Conservation (phyloP, 805 yeast species). For the Wickerhamomyces alni region DNA sequence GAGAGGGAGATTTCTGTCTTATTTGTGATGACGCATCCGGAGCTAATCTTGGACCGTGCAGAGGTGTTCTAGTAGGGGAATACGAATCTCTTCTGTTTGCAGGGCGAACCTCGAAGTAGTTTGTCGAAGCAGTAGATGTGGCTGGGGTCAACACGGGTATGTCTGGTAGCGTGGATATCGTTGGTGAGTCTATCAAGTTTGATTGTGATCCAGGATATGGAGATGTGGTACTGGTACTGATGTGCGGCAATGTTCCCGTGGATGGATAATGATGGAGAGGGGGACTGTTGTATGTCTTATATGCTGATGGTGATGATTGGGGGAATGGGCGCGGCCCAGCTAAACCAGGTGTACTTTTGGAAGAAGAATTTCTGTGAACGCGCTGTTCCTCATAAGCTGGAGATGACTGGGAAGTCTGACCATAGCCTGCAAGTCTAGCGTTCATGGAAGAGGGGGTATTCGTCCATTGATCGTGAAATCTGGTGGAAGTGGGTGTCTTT, state of each 20-base stretch:
- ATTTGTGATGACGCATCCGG: conserved; percentile 8
- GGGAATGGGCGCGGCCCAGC: conserved; percentile 1
- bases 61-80: conserved; percentile 5
- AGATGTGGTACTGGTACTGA: conserved; percentile 4
- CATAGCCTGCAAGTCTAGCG: too few species aligned
- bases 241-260: too few species aligned
- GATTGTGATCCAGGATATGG: neutral
- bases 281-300: too few species aligned
- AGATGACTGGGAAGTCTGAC: too few species aligned
- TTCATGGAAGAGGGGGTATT: too few species aligned
- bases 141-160: conserved; percentile 15
- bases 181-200: conserved; percentile 11
- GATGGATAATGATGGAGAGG: too few species aligned
- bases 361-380: neutral
- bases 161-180: conserved; percentile 17
- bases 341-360: neutral
- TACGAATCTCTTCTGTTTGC: neutral
- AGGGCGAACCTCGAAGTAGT: neutral
- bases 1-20: conserved; percentile 6
- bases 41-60: conserved; percentile 20
- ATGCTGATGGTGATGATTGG: neutral
- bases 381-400: too few species aligned
- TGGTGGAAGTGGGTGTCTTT: too few species aligned
- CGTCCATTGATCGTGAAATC: too few species aligned
- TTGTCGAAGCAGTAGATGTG: conserved; percentile 1